Evolutionary conservation across 1,284 basidiomycete species (phyloP).

Genomic region (Meira miltonrushii): DNA sequence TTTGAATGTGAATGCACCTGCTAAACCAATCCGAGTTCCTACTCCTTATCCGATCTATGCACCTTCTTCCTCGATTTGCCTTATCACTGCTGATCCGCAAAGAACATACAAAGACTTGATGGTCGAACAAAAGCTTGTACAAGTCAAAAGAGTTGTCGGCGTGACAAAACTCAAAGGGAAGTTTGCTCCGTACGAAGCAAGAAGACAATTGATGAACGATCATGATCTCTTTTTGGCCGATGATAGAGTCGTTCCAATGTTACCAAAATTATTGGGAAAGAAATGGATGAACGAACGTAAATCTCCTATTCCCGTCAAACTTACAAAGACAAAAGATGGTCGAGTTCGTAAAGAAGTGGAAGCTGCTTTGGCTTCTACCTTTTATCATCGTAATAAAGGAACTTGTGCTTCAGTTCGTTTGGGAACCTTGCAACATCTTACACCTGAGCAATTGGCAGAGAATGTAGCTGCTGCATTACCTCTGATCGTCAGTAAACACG

Average conservation of each 20-base stretch:
- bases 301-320: slow-evolving; percentile 84
- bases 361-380: slow-evolving; percentile 81
- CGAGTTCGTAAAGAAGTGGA: slow-evolving; percentile 78
- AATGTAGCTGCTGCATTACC: slow-evolving; percentile 79
- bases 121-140: slow-evolving; percentile 70
- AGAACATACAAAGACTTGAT: slow-evolving; percentile 90
- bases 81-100: slow-evolving; percentile 93
- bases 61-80: slow-evolving; percentile 72
- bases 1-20: slow-evolving; percentile 25
- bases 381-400: slow-evolving; percentile 66
- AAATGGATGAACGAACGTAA: slow-evolving; percentile 89
- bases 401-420: slow-evolving; percentile 67
- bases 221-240: slow-evolving; percentile 90
- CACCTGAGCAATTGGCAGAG: slow-evolving; percentile 66
- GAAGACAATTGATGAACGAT: slow-evolving; percentile 76
- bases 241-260: slow-evolving; percentile 76
- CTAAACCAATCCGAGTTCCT: slow-evolving; percentile 55
- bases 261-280: slow-evolving; percentile 80
- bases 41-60: slow-evolving; percentile 76
- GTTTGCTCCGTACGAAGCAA: slow-evolving; percentile 69
- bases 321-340: slow-evolving; percentile 68
- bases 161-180: slow-evolving; percentile 56
- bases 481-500: slow-evolving; percentile 61
- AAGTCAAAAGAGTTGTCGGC: slow-evolving; percentile 87
- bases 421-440: slow-evolving; percentile 66